Conservation (phyloP, 208 protist genomes). For the Naegleria fowleri region DNA sequence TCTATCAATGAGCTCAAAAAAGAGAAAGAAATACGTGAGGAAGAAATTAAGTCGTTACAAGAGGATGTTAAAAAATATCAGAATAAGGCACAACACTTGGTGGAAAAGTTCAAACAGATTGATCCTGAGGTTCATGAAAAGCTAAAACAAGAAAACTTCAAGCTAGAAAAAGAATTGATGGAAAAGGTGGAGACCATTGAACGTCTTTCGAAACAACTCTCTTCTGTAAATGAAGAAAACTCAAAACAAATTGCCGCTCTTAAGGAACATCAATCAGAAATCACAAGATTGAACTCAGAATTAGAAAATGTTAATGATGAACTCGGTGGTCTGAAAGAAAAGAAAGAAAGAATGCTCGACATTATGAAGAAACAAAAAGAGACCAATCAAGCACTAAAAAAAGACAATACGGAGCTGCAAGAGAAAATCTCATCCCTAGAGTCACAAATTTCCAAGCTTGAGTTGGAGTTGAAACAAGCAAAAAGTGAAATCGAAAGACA, state of each 20-base stretch:
- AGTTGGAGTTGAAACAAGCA: too few species aligned
- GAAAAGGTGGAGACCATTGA: background rate
- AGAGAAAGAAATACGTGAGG: background rate
- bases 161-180: background rate
- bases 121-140: conserved; percentile 5
- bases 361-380: background rate
- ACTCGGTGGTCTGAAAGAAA: background rate
- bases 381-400: background rate
- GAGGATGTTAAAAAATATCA: background rate
- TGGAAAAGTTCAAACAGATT: conserved; percentile 22
- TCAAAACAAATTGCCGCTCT: background rate
- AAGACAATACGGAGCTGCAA: background rate
- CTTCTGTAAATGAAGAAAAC: background rate
- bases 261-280: background rate
- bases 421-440: background rate
- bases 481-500: background rate
- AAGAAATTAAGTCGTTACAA: background rate
- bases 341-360: background rate
- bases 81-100: background rate
- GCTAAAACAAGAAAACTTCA: background rate
- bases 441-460: too few species aligned
- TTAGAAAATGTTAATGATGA: background rate
- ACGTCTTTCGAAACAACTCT: background rate
- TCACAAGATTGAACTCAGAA: background rate
- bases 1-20: background rate